Conservation (phyloP, 2,329 filamentous ascomycete species). For the Sarocladiaceae sp. region DNA sequence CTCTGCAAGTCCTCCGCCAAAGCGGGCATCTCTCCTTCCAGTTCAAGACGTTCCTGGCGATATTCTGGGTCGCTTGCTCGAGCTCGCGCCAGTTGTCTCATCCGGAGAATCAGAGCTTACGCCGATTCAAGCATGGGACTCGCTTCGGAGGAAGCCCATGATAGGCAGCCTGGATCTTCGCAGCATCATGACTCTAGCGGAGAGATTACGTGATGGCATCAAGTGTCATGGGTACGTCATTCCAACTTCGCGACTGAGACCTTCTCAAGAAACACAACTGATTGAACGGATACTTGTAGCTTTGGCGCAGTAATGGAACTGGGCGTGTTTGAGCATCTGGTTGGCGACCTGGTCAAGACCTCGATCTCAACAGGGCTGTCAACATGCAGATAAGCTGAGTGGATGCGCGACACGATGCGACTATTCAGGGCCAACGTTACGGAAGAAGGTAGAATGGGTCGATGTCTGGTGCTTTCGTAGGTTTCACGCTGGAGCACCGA, state of each 20-base stretch:
- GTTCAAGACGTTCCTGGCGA: slow-evolving; percentile 4
- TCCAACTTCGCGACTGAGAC: not conserved
- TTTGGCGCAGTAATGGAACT: slow-evolving; percentile 5
- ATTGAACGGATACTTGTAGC: not conserved
- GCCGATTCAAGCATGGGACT: slow-evolving; percentile 9
- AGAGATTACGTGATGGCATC: not conserved
- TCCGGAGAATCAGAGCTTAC: slow-evolving; percentile 2
- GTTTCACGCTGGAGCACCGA: too few species aligned
- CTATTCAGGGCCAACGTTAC: too few species aligned
- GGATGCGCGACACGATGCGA: too few species aligned
- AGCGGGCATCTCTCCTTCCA: not conserved
- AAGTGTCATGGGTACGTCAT: slow-evolving; percentile 7
- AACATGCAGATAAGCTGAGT: not conserved
- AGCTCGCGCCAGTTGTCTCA: slow-evolving; percentile 1
- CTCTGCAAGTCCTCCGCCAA: not conserved
- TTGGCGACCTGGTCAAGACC: not conserved
- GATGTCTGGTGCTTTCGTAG: too few species aligned
- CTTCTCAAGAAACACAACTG: not conserved
- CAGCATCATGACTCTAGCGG: slow-evolving; percentile 2
- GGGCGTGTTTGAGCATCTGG: not conserved
- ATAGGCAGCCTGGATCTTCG: slow-evolving; percentile 3
- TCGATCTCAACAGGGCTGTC: not conserved
- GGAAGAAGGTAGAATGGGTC: too few species aligned
- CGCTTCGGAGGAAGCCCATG: not conserved
- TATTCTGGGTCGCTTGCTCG: slow-evolving; percentile 6